Evolutionary conservation across 202 grass and related monocot species (phyloP), one percentile per base, ranked within the genome.

Genomic region (Dendrocalamus latiflorus): DNA sequence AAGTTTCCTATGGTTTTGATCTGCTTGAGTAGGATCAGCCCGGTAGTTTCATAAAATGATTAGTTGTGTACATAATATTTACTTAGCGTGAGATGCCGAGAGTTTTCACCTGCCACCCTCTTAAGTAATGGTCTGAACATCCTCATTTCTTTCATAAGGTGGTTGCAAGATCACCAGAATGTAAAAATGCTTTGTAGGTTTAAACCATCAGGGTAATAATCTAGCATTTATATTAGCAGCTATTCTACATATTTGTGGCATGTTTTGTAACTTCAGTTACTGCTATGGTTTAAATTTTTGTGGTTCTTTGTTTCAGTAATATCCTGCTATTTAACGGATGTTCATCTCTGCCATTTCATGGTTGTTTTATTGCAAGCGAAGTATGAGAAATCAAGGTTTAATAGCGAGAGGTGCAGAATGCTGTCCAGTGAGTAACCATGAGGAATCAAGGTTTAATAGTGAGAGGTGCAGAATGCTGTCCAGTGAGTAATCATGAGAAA

Each of bases 51-150:
- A 13, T 74, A 58, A 71, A 60, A 91, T 38, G 49, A 44, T 55
- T 85, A 85, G 82, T 25, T 88, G 65, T 81, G 86, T 91, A 91
- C 67, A 91, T 91, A 91, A 91, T 91, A 91, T 85, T 85, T 91
- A 77, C 82, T 74, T 80, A 88, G 71, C 9, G 30, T 85, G 66
- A 82, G 77, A 74, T 68, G 26, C 62, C 10, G 65, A 47, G 58
- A 62, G 48, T 71, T 84, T 0, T 33, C 36, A 38, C 33, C 42
- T 86, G 38, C 59, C 37, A 62, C 42, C 59, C 18, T 77, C 67
- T 38, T 67, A 72, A 75, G 72, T 59, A 34, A 60, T 57, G 26
- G 60, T 65, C 13, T 45, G 58, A 51, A 11, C 71, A 53, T 82
- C 34, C n/a, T 26, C 3, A 62, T 59, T 66, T 83, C 65, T 88